Evolutionary conservation across 768 basidiomycete species (phyloP).

Genomic region (Serendipita vermifera): DNA sequence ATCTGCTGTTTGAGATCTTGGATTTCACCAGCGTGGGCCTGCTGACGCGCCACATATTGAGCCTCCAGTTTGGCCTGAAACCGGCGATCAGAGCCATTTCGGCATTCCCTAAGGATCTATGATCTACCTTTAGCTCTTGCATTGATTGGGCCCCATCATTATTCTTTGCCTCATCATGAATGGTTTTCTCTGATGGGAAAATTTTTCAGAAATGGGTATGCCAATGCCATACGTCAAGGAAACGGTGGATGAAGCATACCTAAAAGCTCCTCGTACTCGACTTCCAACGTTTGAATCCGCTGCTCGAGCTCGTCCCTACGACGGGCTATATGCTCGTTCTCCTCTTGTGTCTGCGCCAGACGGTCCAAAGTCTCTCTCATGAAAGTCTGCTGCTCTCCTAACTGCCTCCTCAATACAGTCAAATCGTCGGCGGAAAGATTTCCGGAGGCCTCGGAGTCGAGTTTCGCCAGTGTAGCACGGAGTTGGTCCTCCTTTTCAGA

Average conservation of each 20-base stretch:
- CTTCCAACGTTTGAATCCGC: conserved; percentile 65
- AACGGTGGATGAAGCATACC: conserved; percentile 38
- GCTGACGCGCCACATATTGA: conserved; percentile 85
- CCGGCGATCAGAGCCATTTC: conserved; percentile 16
- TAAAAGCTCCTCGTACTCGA: conserved; percentile 93
- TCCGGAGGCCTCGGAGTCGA: conserved; percentile 66
- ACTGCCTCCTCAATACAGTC: conserved; percentile 68
- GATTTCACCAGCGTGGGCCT: conserved; percentile 75
- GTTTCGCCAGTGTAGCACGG: conserved; percentile 66
- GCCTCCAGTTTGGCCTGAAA: conserved; percentile 80
- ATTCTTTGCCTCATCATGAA: conserved; percentile 75
- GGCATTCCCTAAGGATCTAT: conserved; percentile 17
- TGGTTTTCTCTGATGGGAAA: conserved; percentile 62
- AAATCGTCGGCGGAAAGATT: conserved; percentile 64
- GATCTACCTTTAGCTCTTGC: conserved; percentile 72
- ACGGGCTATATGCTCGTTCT: conserved; percentile 71
- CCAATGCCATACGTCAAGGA: neutral
- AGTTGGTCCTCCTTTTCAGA: conserved; percentile 94
- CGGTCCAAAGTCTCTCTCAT: conserved; percentile 83
- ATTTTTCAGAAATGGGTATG: neutral
- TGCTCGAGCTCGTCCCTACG: conserved; percentile 80
- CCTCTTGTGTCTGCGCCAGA: conserved; percentile 80
- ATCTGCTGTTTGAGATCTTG: conserved; percentile 80
- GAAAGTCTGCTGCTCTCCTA: conserved; percentile 76
- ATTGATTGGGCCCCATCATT: conserved; percentile 71